phyloP scores from a whole-genome alignment of 1,284 basidiomycete genomes.

The Austroboletus olivaceoglutinosus region DNA sequence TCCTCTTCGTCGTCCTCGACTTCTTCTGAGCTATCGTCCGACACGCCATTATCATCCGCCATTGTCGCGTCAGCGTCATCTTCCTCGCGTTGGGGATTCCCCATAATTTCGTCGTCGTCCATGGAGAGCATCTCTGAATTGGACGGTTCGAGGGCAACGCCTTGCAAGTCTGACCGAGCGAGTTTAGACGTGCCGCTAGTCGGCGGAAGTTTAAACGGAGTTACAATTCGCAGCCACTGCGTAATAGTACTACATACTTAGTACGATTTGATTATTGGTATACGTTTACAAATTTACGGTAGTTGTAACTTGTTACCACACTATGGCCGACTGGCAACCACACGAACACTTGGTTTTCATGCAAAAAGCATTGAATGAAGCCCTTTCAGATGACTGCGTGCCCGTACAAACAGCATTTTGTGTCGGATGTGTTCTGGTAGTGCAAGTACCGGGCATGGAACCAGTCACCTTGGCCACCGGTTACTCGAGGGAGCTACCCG shows the following conservation, averaged over 20 bases:
- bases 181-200: not conserved
- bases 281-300: no score
- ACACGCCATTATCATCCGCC: constrained; percentile 41
- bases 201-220: not conserved
- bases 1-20: constrained; percentile 83
- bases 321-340: not conserved
- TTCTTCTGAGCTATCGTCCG: constrained; percentile 86
- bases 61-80: constrained; percentile 53
- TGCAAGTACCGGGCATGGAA: constrained; percentile 38
- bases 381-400: constrained; percentile 57
- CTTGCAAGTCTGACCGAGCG: not conserved
- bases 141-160: not conserved
- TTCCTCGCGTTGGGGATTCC: constrained; percentile 46
- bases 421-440: constrained; percentile 86
- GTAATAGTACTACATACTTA: not conserved
- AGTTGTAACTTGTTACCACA: constrained; percentile 1
- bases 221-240: not conserved
- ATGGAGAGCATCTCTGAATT: constrained; percentile 25
- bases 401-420: constrained; percentile 86
- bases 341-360: constrained; percentile 50
- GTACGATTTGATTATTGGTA: not conserved
- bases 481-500: constrained; percentile 88
- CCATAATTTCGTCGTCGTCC: constrained; percentile 60
- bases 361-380: constrained; percentile 68
- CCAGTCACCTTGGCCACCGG: constrained; percentile 72